phyloP scores from a whole-genome alignment of 345 rosid genomes.

The Populus deltoides region DNA sequence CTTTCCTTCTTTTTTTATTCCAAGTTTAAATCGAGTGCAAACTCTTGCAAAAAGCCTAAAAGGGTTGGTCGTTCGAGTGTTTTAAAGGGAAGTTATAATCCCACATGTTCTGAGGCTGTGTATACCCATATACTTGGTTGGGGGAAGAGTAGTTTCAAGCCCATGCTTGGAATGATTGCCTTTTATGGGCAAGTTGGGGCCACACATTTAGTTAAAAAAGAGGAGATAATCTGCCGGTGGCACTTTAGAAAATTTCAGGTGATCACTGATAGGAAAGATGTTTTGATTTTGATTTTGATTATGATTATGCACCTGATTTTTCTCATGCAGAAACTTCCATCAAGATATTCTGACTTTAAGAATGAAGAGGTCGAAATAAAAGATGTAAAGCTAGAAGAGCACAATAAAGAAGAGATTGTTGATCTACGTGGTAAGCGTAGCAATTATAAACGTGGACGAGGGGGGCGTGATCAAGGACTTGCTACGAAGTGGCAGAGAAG shows the following conservation, averaged over 20 bases:
- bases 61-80: too few species aligned
- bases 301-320: constrained; percentile 1
- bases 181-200: neutral
- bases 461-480: constrained; percentile 49
- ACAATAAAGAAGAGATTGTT: constrained; percentile 32
- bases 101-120: neutral
- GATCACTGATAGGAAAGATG: neutral
- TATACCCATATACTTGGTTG: too few species aligned
- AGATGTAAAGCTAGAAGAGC: constrained; percentile 39
- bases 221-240: neutral
- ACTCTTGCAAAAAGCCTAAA: too few species aligned
- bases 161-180: neutral
- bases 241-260: neutral
- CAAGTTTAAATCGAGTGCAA: too few species aligned
- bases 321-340: constrained; percentile 55
- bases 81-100: neutral
- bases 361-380: constrained; percentile 43
- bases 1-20: too few species aligned
- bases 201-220: neutral
- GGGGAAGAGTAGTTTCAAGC: neutral
- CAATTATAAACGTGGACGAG: constrained; percentile 56
- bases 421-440: constrained; percentile 41
- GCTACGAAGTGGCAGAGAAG: constrained; percentile 49
- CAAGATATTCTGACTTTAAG: constrained; percentile 41
- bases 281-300: neutral